Base-by-base conservation (phyloP, 2,329 filamentous ascomycete genomes). In the Diplodia seriata region DNA sequence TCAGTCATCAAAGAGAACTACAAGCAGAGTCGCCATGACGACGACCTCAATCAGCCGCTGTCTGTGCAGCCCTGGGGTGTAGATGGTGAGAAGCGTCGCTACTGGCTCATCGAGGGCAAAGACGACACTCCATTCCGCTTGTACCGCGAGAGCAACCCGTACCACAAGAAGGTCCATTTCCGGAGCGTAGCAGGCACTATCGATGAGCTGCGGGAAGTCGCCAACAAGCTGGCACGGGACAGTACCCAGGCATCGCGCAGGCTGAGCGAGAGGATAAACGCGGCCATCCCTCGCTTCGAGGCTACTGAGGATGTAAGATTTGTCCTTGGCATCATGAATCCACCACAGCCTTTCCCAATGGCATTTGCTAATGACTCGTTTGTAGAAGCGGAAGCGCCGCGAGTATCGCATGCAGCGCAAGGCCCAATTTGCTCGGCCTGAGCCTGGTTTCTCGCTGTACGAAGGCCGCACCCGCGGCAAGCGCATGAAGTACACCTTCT, bases 391-490 rank as follows among this genome's bases (percentile, higher is more conserved):
- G 67, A 93, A 90, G 79, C 91, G 94, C 54, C 91, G 95, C 68
- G 95, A 99, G 74, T 98, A 99, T 75, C 90, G 95, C 18, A 87
- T 92, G 76, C 86, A 89, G 73, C 92, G 92, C 70, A 94, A 94
- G 76, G 92, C 94, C 70, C 90, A 91, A 69, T 98, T 98, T 80
- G 87, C 91, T 72, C 88, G 93, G 5, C 93, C 93, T 6, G 94
- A 97, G 73, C 90, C 91, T 11, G 93, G 93, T 4, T 96, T 94
- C 76, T 97, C 94, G 0, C 84, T 97, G 68, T 99, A 99, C 78
- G 95, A 99, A 81, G 95, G 95, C 61, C 92, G 95, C 65, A 99
- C 96, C 5, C 89, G 95, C 69, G 95, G 95, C 68, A 98, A 99
- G 83, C 91, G 94, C 70, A 91, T 97, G 81, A 96, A 94, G 79